Evolutionary conservation across 2,329 filamentous ascomycete species (phyloP).

Genomic region (Penicillium griseofulvum): DNA sequence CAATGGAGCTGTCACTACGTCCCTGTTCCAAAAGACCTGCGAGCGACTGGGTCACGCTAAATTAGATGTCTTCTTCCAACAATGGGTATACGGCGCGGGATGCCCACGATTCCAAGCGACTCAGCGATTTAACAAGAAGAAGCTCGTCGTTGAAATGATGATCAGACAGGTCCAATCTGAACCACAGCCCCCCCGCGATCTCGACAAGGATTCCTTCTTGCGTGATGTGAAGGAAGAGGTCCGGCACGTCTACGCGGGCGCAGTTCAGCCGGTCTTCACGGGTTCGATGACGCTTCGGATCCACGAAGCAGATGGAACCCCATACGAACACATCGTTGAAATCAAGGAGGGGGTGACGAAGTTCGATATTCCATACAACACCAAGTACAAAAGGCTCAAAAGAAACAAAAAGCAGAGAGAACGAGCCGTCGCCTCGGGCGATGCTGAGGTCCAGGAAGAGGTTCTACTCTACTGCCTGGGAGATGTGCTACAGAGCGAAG

Average conservation of each 20-base stretch:
- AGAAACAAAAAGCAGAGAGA: conserved; percentile 80
- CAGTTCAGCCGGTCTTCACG: conserved; percentile 77
- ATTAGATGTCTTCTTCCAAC: conserved; percentile 85
- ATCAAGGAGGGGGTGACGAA: conserved; percentile 83
- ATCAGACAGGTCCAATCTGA: conserved; percentile 72
- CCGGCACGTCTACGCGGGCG: conserved; percentile 65
- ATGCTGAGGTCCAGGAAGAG: conserved; percentile 69
- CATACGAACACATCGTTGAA: conserved; percentile 96
- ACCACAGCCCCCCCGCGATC: conserved; percentile 54
- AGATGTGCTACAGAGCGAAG: conserved; percentile 78
- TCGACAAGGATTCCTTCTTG: conserved; percentile 75
- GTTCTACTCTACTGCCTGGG: conserved; percentile 87
- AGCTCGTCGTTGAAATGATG: conserved; percentile 87
- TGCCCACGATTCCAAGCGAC: conserved; percentile 84
- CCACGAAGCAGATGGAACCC: conserved; percentile 95
- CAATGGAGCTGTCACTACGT: conserved; percentile 68
- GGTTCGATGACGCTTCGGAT: conserved; percentile 97
- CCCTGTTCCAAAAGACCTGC: conserved; percentile 76
- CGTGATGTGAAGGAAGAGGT: conserved; percentile 78
- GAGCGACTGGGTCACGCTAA: conserved; percentile 86
- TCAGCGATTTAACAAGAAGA: conserved; percentile 96
- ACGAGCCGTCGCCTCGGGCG: conserved; percentile 64
- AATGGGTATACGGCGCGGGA: conserved; percentile 86
- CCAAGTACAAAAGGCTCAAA: conserved; percentile 97
- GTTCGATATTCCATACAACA: conserved; percentile 97